Evolutionary conservation across 2,329 filamentous ascomycete species (phyloP).

Genomic region (Fusarium austroafricanum): DNA sequence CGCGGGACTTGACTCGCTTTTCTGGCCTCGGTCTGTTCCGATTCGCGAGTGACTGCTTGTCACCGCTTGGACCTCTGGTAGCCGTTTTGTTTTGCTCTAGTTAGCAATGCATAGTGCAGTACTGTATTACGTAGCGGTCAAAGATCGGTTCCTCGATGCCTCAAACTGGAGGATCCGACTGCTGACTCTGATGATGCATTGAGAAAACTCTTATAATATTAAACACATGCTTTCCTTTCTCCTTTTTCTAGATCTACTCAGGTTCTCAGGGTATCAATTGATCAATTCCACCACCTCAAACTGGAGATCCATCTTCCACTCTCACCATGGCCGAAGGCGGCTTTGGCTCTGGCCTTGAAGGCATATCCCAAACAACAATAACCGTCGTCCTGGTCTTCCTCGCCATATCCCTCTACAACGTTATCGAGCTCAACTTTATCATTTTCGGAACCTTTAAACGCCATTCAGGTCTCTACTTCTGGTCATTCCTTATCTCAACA

Average conservation of each 20-base stretch:
- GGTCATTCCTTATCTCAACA: constrained; percentile 52
- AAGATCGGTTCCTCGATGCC: background rate
- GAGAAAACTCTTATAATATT: background rate
- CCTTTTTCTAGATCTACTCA: too few relatives aligned
- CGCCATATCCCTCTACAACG: constrained; percentile 51
- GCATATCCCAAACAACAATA: constrained; percentile 32
- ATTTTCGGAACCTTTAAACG: constrained; percentile 52
- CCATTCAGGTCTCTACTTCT: constrained; percentile 53
- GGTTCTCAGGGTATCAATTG: too few relatives aligned
- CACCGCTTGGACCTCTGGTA: background rate
- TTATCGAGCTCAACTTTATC: constrained; percentile 52
- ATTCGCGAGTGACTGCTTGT: constrained; percentile 1
- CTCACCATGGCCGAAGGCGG: constrained; percentile 24
- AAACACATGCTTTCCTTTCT: too few relatives aligned
- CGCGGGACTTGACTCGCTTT: constrained; percentile 11
- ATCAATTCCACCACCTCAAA: background rate
- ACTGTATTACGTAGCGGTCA: constrained; percentile 21
- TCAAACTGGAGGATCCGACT: background rate
- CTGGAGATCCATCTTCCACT: background rate
- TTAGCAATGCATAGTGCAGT: too few relatives aligned
- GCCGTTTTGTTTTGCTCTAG: background rate
- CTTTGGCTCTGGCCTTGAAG: constrained; percentile 43
- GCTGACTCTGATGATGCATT: background rate
- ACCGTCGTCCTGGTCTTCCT: constrained; percentile 49
- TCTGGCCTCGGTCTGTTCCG: background rate